Evolutionary conservation across 2,329 filamentous ascomycete genomes (phyloP), one percentile per base, ranked within the genome.

Genomic region (Nothomitra cinnamomea): DNA sequence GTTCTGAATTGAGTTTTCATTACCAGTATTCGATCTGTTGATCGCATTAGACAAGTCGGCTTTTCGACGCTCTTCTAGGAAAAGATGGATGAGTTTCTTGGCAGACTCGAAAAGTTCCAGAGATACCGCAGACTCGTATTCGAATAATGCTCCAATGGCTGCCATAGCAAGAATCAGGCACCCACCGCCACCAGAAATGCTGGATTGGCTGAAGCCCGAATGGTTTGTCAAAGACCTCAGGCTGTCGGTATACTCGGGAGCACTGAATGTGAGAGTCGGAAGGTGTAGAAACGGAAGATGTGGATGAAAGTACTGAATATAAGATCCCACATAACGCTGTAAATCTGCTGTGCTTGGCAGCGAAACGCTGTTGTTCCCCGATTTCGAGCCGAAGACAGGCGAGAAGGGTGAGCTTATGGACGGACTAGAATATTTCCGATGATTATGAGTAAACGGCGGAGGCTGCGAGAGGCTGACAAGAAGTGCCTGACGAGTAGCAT

Each of bases 241-340:
- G 51, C 74, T 76, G 56, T 69, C 78, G 45, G 78, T 74, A 59
- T 80, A 80, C 48, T 83, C 74, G 52, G 85, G 77, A 52, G 85
- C 78, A 62, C 95, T 87, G 69, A 96, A 95, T 42, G 88, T 88
- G 58, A 96, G 73, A 15, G 90, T 95, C 52, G 89, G 83, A 60
- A 95, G 79, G 68, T 96, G 90, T 57, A 95, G 72, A 67, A 96
- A 95, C n/a, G 92, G 90, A 57, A 95, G 69, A 65, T 96, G 90
- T 21, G 90, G 90, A 64, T 95, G 89, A 67, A 94, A 95, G 66
- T 87, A 94, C 58, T 82, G 81, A 62, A 96, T 80, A 69, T 95
- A 96, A 56, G 89, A 84, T 58, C 82, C 81, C 57, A 95, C 85
- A 67, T 89, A 95, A 65, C 87, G 84, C 66, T 94, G 88, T 57